Base-by-base conservation (phyloP, 1,139 yeast genomes). In the Spathaspora jeffriesii region DNA sequence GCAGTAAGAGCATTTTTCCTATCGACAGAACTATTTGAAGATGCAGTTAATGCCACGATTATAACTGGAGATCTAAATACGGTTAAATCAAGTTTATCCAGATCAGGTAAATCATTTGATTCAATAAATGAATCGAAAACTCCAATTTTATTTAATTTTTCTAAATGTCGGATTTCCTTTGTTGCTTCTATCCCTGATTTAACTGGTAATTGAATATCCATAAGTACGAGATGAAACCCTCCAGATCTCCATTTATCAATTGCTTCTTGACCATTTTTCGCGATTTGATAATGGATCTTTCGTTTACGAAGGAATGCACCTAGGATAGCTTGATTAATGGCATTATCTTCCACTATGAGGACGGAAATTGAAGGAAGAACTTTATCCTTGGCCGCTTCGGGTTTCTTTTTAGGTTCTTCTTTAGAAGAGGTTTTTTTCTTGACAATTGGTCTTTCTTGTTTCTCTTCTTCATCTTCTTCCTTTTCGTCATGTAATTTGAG, bases 21-120 rank as follows among this genome's bases (percentile, higher is more conserved):
- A 66, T 92, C 98, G 22, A 85, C 85, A n/a, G 87, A 82, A 18
- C 95, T 80, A 50, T 75, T 73, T 17, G 95, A 88, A 11, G 93
- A 85, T 0, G 99, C 99, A 1, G 99, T 93, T 46, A 93, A 71
- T 0, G 99, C 99, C 30, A 93, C 99, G 47, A 93, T 92, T 48
- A 93, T 93, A 22, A 93, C 97, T 0, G 99, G 98, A 0, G 96
- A 87, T 53, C 90, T 75, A 67, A 91, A 89, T 15, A 79, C 66
- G 11, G 73, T 68, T 42, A 81, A 64, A 55, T 88, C 91, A 11
- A 89, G 65, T 40, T 68, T 71, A 36, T 78, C 80, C 7, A 66
- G 67, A 9, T 60, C 68, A 27, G 57, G 57, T 11, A 73, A 53
- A 22, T 59, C 53, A 13, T 59, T 56, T 15, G 57, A 57, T 45